Evolutionary conservation across 2,329 filamentous ascomycete species (phyloP).

Genomic region (Samsoniella hepiali): DNA sequence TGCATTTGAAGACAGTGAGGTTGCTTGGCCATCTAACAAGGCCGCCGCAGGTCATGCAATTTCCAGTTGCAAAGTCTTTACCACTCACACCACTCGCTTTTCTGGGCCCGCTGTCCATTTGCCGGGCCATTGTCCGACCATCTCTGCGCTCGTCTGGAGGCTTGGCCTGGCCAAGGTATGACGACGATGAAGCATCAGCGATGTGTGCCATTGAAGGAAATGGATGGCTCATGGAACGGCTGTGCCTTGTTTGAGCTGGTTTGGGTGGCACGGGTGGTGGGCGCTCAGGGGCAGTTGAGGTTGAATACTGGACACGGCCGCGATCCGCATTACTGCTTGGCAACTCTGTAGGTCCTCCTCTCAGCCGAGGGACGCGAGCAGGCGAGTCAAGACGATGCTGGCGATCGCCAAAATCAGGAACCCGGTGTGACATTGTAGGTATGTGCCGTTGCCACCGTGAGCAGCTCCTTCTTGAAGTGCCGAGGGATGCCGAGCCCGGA

Average conservation of each 20-base stretch:
- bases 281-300: background rate
- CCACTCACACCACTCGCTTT: conserved; percentile 26
- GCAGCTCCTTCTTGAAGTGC: conserved; percentile 12
- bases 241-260: conserved; percentile 30
- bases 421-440: conserved; percentile 11
- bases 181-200: conserved; percentile 24
- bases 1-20: conserved; percentile 73
- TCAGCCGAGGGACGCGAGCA: background rate
- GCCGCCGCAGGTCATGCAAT: conserved; percentile 83
- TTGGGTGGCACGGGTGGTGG: conserved; percentile 13
- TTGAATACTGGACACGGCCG: background rate
- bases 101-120: conserved; percentile 30
- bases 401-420: conserved; percentile 6
- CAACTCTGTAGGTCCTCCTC: background rate
- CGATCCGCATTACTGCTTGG: conserved; percentile 9
- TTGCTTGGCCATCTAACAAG: conserved; percentile 75
- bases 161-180: conserved; percentile 33
- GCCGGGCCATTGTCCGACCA: conserved; percentile 30
- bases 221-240: conserved; percentile 72
- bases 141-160: conserved; percentile 40
- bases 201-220: conserved; percentile 67
- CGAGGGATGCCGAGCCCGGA: background rate
- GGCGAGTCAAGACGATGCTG: conserved; percentile 1
- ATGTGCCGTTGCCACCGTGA: background rate
- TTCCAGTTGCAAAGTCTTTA: conserved; percentile 64